Evolutionary conservation across 2,329 filamentous ascomycete species (phyloP).

Genomic region (Exophiala aquamarina): DNA sequence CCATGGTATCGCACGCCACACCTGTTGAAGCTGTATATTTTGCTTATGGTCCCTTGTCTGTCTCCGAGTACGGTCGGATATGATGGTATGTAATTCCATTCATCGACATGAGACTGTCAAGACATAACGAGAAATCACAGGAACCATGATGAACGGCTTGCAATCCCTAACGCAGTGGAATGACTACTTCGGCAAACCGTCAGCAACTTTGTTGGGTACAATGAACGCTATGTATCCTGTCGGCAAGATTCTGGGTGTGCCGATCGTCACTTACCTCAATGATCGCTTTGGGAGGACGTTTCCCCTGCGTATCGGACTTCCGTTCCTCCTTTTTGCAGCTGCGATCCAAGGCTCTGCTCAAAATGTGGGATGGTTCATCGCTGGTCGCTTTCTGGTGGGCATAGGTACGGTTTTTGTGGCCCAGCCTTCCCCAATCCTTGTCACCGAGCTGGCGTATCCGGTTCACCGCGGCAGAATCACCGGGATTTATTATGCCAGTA

Average conservation of each 20-base stretch:
- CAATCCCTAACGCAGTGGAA: slow-evolving; percentile 45
- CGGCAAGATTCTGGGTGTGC: slow-evolving; percentile 11
- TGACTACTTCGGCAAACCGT: slow-evolving; percentile 31
- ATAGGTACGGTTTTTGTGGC: slow-evolving; percentile 32
- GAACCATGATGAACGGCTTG: slow-evolving; percentile 48
- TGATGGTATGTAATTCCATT: slow-evolving; percentile 43
- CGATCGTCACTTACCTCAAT: slow-evolving; percentile 6
- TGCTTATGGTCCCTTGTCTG: slow-evolving; percentile 45
- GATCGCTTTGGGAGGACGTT: slow-evolving; percentile 16
- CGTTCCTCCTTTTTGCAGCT: slow-evolving; percentile 7
- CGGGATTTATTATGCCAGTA: slow-evolving; percentile 30
- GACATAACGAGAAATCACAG: too few relatives aligned
- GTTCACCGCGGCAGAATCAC: slow-evolving; percentile 25
- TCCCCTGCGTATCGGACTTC: slow-evolving; percentile 12
- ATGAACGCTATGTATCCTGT: slow-evolving; percentile 16
- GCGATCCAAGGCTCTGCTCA: slow-evolving; percentile 31
- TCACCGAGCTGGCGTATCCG: slow-evolving; percentile 30
- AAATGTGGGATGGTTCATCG: slow-evolving; percentile 32
- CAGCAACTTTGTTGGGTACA: slow-evolving; percentile 7
- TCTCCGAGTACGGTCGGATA: slow-evolving; percentile 47
- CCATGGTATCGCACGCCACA: slow-evolving; percentile 46
- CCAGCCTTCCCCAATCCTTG: slow-evolving; percentile 29
- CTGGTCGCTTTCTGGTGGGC: slow-evolving; percentile 32
- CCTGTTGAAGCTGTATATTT: slow-evolving; percentile 45
- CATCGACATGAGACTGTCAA: too few relatives aligned